Conservation (phyloP, 192 early-diverging fungal genomes). For the Entomortierella parvispora region DNA sequence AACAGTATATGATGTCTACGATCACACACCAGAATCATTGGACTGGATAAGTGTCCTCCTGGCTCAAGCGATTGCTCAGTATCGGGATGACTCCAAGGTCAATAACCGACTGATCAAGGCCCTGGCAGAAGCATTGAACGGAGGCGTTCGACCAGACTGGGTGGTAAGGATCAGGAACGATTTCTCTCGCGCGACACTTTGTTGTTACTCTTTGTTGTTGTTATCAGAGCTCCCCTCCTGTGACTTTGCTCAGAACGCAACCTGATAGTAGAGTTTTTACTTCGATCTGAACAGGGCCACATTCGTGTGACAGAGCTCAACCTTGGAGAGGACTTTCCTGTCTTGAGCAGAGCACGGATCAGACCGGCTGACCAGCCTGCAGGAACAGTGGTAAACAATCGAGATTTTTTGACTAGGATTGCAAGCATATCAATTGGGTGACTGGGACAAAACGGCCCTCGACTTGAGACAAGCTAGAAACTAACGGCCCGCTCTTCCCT, state of each 20-base stretch:
- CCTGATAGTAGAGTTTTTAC: too few relatives aligned
- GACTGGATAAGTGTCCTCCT: conserved; percentile 89
- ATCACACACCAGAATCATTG: conserved; percentile 72
- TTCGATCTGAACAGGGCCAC: conserved; percentile 54
- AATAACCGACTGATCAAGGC: conserved; percentile 70
- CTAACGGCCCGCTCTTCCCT: not conserved
- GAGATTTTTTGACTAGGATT: too few relatives aligned
- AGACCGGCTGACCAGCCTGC: conserved; percentile 59
- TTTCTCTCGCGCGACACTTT: not conserved
- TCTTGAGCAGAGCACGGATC: conserved; percentile 66
- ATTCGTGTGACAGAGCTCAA: conserved; percentile 67
- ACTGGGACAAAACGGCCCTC: too few relatives aligned
- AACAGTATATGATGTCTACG: conserved; percentile 64
- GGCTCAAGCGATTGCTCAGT: conserved; percentile 79
- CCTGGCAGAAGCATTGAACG: conserved; percentile 77
- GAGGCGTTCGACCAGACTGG: conserved; percentile 71
- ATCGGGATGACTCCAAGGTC: conserved; percentile 76
- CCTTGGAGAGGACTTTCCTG: conserved; percentile 67
- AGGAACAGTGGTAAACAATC: conserved; percentile 58
- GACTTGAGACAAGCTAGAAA: too few relatives aligned
- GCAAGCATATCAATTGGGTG: too few relatives aligned
- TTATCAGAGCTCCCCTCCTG: too few relatives aligned
- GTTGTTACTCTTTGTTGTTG: not conserved
- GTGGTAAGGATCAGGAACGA: conserved; percentile 62
- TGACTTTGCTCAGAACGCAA: too few relatives aligned